phyloP scores from a whole-genome alignment of 768 basidiomycete genomes.

The Gloeopeniophorella convolvens region DNA sequence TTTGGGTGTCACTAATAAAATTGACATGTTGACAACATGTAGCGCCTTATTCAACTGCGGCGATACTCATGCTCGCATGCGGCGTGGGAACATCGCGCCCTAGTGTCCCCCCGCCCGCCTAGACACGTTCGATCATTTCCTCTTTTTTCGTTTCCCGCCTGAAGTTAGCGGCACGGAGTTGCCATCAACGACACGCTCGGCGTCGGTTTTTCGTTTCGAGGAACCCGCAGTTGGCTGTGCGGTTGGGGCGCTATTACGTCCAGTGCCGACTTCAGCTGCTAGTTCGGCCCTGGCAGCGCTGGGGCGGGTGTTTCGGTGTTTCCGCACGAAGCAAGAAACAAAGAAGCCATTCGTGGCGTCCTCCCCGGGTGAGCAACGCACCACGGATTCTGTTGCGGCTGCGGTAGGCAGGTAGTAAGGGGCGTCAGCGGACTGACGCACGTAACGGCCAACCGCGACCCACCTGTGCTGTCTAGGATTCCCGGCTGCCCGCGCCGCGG shows the following conservation, averaged over 20 bases:
- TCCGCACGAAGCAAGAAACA: conserved; percentile 84
- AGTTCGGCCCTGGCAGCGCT: not conserved
- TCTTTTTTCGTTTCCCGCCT: conserved; percentile 3
- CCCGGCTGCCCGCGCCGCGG: conserved; percentile 66
- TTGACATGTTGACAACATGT: conserved; percentile 9
- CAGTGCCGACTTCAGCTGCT: not conserved
- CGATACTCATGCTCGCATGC: not conserved
- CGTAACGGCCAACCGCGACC: not conserved
- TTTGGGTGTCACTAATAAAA: conserved; percentile 18
- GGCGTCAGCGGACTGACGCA: not conserved
- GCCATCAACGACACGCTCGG: not conserved
- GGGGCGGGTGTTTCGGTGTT: not conserved
- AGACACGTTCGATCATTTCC: not conserved
- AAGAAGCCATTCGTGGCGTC: conserved; percentile 97
- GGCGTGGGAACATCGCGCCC: not conserved
- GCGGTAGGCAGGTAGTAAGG: no score
- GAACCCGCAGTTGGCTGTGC: not conserved
- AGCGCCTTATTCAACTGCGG: not conserved
- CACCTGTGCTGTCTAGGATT: conserved; percentile 40
- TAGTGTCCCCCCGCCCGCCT: not conserved
- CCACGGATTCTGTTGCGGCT: conserved; percentile 53
- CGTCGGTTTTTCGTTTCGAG: conserved; percentile 4
- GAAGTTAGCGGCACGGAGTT: not conserved
- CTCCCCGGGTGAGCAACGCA: conserved; percentile 73
- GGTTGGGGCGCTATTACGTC: not conserved